Percentiles rank a stretch among this genome's conserved stretches.
Conservation (phyloP, 2,329 filamentous ascomycete species). For the Stromatinia cepivora region DNA sequence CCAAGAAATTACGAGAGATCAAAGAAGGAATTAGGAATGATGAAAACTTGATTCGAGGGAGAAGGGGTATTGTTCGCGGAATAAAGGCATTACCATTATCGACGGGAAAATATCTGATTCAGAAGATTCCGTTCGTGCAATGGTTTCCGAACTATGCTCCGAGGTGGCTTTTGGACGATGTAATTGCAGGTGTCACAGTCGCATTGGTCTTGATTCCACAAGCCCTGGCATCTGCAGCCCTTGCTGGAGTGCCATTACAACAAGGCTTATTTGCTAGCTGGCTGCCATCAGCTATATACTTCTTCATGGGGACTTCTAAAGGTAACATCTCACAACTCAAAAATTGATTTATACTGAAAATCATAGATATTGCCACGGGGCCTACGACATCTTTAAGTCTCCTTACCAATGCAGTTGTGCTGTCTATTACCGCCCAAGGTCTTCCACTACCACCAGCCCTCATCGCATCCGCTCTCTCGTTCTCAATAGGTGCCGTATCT, state of each 20-base stretch:
- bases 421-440: slow-evolving; percentile 53
- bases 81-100: slow-evolving; percentile 49
- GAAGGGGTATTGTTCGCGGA: slow-evolving; percentile 21
- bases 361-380: slow-evolving; percentile 58
- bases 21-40: slow-evolving; percentile 19
- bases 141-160: slow-evolving; percentile 64
- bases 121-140: slow-evolving; percentile 61
- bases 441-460: slow-evolving; percentile 40
- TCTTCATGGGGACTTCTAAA: slow-evolving; percentile 63
- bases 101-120: slow-evolving; percentile 55
- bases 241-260: slow-evolving; percentile 61
- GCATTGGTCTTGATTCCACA: slow-evolving; percentile 63
- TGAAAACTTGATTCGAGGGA: slow-evolving; percentile 22
- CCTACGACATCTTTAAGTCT: slow-evolving; percentile 66
- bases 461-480: slow-evolving; percentile 61
- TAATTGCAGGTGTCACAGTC: slow-evolving; percentile 61
- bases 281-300: slow-evolving; percentile 57
- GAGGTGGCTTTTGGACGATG: slow-evolving; percentile 61
- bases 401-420: slow-evolving; percentile 58
- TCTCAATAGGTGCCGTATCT: slow-evolving; percentile 63
- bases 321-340: slow-evolving; percentile 42
- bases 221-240: slow-evolving; percentile 61
- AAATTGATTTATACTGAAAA: slow-evolving; percentile 19
- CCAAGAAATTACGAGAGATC: slow-evolving; percentile 3
- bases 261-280: slow-evolving; percentile 61